Evolutionary conservation across 352 stramenopile species (phyloP).

Genomic region (Globisporangium splendens): DNA sequence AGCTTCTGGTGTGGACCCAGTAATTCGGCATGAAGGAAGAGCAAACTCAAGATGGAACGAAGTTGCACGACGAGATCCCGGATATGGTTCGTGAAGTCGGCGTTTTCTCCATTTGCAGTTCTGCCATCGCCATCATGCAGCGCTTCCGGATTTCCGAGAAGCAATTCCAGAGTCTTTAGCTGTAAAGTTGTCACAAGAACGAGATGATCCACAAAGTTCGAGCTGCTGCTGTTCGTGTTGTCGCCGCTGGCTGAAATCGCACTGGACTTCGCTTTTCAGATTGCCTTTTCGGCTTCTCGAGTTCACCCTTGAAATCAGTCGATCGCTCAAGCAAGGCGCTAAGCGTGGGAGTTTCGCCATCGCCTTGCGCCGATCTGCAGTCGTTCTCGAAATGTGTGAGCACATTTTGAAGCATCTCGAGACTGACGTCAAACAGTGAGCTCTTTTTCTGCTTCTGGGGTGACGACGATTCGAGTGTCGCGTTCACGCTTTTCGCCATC

Average conservation of each 20-base stretch:
- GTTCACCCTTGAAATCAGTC: slow-evolving; percentile 34
- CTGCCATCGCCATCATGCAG: neutral
- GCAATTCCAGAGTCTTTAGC: slow-evolving; percentile 27
- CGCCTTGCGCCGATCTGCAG: slow-evolving; percentile 11
- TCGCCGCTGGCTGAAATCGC: slow-evolving; percentile 12
- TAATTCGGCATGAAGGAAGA: slow-evolving; percentile 38
- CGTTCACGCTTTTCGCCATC: slow-evolving; percentile 22
- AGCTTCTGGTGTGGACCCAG: slow-evolving; percentile 35
- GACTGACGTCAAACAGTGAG: slow-evolving; percentile 29
- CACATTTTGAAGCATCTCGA: slow-evolving; percentile 37
- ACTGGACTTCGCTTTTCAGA: slow-evolving; percentile 26
- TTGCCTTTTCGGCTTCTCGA: slow-evolving; percentile 52
- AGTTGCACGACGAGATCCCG: slow-evolving; percentile 61
- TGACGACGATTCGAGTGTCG: neutral
- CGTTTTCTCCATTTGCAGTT: slow-evolving; percentile 5
- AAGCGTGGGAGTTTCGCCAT: slow-evolving; percentile 20
- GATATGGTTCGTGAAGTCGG: slow-evolving; percentile 25
- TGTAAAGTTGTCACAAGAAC: slow-evolving; percentile 33
- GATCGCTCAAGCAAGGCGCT: slow-evolving; percentile 32
- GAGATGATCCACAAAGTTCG: slow-evolving; percentile 38
- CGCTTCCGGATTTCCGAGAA: slow-evolving; percentile 8
- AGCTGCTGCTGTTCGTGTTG: slow-evolving; percentile 12
- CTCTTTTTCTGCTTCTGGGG: slow-evolving; percentile 9
- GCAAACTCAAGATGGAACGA: slow-evolving; percentile 46
- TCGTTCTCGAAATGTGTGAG: slow-evolving; percentile 32